A percentile compares a stretch with the other conserved stretches of the same genome.
Evolutionary conservation across 1,284 basidiomycete genomes (phyloP).

Genomic region (Ceratobasidium sp.): DNA sequence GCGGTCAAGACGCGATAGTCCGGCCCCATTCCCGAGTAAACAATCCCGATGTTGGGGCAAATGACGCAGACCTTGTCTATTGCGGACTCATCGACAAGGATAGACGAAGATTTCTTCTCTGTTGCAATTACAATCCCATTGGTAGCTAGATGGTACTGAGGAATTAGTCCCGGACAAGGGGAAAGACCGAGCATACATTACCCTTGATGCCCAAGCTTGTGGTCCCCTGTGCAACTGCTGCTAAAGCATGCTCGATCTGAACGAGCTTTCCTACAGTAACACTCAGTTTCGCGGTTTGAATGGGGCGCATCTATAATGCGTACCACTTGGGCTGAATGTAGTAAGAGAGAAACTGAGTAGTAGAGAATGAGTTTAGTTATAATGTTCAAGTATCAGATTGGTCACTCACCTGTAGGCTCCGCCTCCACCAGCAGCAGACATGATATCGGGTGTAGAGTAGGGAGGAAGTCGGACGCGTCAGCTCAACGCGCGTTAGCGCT

Average conservation of each 20-base stretch:
- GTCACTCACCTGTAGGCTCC: conserved; percentile 79
- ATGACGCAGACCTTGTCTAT: conserved; percentile 97
- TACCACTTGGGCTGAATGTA: conserved; percentile 98
- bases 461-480: conserved; percentile 40
- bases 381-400: conserved; percentile 45
- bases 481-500: conserved; percentile 32
- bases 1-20: conserved; percentile 96
- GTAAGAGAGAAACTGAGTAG: conserved; percentile 92
- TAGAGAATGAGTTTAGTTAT: conserved; percentile 17
- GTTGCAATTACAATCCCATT: conserved; percentile 99
- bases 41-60: conserved; percentile 99
- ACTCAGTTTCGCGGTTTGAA: not conserved
- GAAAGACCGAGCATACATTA: conserved; percentile 54
- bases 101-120: conserved; percentile 98
- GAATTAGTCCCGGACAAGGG: conserved; percentile 12
- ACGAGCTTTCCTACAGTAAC: conserved; percentile 68
- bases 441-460: conserved; percentile 34
- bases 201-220: conserved; percentile 99
- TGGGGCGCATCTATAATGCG: conserved; percentile 55
- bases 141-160: conserved; percentile 71
- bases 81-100: conserved; percentile 97
- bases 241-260: conserved; percentile 99
- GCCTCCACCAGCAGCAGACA: conserved; percentile 58
- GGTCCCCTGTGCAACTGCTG: conserved; percentile 95
- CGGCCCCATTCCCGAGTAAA: conserved; percentile 99